A percentile compares a stretch with the other conserved stretches of the same genome.
phyloP scores from a whole-genome alignment of 2,329 filamentous ascomycete genomes.

The Colletotrichum eleusines region DNA sequence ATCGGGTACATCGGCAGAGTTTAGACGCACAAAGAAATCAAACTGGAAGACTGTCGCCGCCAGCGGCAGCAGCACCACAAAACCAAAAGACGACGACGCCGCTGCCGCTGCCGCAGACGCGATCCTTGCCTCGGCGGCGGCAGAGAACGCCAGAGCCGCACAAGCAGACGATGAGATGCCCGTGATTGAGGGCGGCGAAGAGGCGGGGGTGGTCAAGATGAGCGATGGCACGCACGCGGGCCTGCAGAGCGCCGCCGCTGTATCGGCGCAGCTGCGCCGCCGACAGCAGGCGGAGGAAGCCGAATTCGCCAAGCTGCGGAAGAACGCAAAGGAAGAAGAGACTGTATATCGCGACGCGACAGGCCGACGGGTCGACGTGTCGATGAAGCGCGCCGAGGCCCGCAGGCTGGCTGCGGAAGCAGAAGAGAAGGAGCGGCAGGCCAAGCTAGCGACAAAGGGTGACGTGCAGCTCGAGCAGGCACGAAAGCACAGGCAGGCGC shows the following conservation, averaged over 20 bases:
- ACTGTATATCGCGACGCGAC: conserved; percentile 97
- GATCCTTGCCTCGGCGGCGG: conserved; percentile 79
- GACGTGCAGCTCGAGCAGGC: conserved; percentile 84
- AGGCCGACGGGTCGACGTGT: conserved; percentile 92
- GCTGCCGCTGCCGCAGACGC: conserved; percentile 77
- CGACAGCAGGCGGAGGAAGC: conserved; percentile 74
- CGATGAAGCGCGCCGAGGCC: conserved; percentile 89
- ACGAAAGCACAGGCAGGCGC: conserved; percentile 71
- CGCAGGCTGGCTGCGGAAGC: conserved; percentile 74
- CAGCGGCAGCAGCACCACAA: conserved; percentile 50
- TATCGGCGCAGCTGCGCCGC: conserved; percentile 75
- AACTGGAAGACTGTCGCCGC: conserved; percentile 79
- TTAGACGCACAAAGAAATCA: conserved; percentile 82
- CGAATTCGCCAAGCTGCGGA: conserved; percentile 60
- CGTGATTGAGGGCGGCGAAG: conserved; percentile 56
- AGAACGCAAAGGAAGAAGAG: conserved; percentile 70
- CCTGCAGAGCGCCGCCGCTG: conserved; percentile 84
- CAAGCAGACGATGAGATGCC: conserved; percentile 64
- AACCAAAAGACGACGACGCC: conserved; percentile 54
- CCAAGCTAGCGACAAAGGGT: conserved; percentile 80
- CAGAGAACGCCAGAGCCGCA: conserved; percentile 69
- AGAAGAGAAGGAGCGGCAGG: conserved; percentile 76
- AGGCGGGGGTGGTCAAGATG: conserved; percentile 74
- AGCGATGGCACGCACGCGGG: conserved; percentile 89
- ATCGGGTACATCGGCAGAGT: conserved; percentile 68